Base-by-base conservation (phyloP, 1,139 yeast species). In the Zygosaccharomyces pseudobailii region DNA sequence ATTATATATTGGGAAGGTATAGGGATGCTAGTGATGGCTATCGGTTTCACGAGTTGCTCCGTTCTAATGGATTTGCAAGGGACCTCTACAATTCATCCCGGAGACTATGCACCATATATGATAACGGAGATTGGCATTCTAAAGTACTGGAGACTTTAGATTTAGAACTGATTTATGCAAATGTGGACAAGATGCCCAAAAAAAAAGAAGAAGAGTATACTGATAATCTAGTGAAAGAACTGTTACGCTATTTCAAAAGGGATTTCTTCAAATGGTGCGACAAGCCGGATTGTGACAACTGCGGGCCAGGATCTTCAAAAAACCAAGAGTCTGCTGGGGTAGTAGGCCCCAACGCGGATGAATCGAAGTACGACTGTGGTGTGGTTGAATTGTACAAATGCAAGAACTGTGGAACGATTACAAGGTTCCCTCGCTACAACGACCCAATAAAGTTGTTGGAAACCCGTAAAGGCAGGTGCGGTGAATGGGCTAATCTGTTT, bases 401-500 rank as follows among this genome's bases (percentile, higher is more conserved):
- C 61, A 52, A 55, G 1, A 54, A 57, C 1, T 88, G 96, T 64
- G 55, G 64, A 2, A 42, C 53, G 0, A 47, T 52, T 0, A 72
- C 79, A 17, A 72, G 86, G 38, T 90, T 88, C 54, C 87, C 96
- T 0, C 72, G 98, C 36, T 84, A 86, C 58, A 83, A 85, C 59
- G 77, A 80, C 53, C 85, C 94, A 0, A 70, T 70, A 0, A 78
- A 78, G 50, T 68, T 92, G 31, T 65, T 89, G 17, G 69, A 75
- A 23, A 78, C 84, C 0, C 70, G 88, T 35, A 63, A 65, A 30
- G 97, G 97, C 0, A 71, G 98, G 40, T 90, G 98, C 68, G 98
- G 98, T 2, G 98, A 90, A 65, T 90, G 95, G 95, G 94, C 90
- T 48, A 86, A 87, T 58, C 79, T 94, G 54, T 89, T 90, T 61